Evolutionary conservation across 768 basidiomycete species (phyloP), one percentile per base, ranked within the genome.

Genomic region (Leucocoprinus leucothites): DNA sequence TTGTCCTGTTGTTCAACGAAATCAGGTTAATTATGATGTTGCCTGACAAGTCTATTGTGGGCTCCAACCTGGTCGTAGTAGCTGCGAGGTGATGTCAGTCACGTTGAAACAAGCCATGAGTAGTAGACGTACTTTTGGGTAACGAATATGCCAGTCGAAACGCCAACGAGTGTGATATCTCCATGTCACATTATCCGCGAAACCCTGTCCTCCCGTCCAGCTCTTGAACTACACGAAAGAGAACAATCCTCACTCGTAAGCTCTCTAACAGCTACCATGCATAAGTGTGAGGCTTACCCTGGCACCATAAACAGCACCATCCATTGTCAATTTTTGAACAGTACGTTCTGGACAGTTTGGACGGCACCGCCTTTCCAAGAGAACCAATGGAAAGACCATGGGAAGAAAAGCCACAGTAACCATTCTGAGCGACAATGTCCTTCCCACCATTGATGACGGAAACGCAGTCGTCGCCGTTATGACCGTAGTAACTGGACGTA

Each of bases 381-480:
- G 74, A 76, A 19, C 79, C 77, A 53, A 80, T 77, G 26, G 75
- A 76, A 41, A 75, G 67, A 0, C 79, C 79, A 64, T 80, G 78
- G 5, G 72, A 75, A 6, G 74, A 75, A 61, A 77, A 78, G 5
- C 74, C 74, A 53, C 76, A 75, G 61, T 68, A 76, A 1, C 72
- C 75, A 57, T 76, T 77, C 56, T 69, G 66, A 8, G 73, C 75
- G n/a, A 74, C 67, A 38, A 79, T 73, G 61, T 79, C 73, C 26
- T 65, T 62, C 0, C 74, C 75, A 3, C 76, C 76, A 52, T 75
- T 71, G 57, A 78, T 73, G 21, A 80, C 72, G 1, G 79, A 76
- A 22, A 80, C 68, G 49, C 76, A 77, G 58, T 79, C 77, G 57
- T 79, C 78, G 18, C 78, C 78, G 53, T 78, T 78, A 53, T 74